Evolutionary conservation across 306 rosid genomes (phyloP).

Genomic region (Trifolium subterraneum): DNA sequence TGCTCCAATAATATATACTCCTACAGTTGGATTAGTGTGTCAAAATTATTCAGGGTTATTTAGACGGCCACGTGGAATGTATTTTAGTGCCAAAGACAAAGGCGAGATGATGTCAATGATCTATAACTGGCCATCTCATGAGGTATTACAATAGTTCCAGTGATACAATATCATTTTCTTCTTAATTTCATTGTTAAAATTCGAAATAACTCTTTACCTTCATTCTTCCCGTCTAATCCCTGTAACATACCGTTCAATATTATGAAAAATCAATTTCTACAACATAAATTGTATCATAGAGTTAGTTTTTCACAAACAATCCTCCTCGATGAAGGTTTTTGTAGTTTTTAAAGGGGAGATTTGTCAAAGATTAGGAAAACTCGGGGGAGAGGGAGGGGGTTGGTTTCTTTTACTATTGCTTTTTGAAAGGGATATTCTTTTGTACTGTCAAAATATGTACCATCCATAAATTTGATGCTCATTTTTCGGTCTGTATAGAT

Average conservation of each 20-base stretch:
- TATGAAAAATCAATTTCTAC: conserved; percentile 35
- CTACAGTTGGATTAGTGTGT: conserved; percentile 95
- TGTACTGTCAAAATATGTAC: not conserved
- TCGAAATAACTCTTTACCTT: not conserved
- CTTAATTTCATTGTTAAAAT: conserved; percentile 5
- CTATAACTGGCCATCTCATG: conserved; percentile 88
- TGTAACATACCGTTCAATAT: conserved; percentile 13
- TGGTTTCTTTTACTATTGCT: conserved; percentile 13
- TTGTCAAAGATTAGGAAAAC: conserved; percentile 11
- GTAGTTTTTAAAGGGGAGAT: conserved; percentile 21
- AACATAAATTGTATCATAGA: not conserved
- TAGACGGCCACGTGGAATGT: conserved; percentile 99
- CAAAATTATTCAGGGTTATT: conserved; percentile 96
- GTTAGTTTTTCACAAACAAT: conserved; percentile 20
- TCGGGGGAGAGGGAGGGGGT: conserved; percentile 2
- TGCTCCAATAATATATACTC: conserved; percentile 96
- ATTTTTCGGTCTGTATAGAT: conserved; percentile 12
- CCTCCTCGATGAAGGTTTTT: not conserved
- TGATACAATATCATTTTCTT: conserved; percentile 24
- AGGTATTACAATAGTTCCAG: conserved; percentile 55
- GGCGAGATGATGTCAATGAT: conserved; percentile 99
- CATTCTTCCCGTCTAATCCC: conserved; percentile 8
- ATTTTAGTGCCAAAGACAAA: conserved; percentile 97
- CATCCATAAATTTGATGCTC: conserved; percentile 10
- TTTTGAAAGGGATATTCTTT: conserved; percentile 4